Percentiles rank a stretch among this genome's conserved stretches.
phyloP scores from a whole-genome alignment of 805 yeast species.

The Yarrowia alimentaria region DNA sequence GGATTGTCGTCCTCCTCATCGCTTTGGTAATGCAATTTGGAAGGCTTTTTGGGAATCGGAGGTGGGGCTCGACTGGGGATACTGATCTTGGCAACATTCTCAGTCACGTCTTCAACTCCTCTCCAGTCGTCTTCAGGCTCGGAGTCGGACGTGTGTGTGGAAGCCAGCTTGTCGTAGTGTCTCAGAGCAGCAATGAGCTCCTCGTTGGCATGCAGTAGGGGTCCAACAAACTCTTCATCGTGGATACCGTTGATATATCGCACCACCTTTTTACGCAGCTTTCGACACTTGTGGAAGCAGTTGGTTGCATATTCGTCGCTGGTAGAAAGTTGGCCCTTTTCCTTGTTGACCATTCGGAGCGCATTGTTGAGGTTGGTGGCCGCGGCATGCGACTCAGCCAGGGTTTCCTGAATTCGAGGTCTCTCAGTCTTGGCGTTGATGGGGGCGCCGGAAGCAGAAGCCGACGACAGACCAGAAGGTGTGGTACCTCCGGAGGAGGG shows the following conservation, averaged over 20 bases:
- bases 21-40: slow-evolving; percentile 31
- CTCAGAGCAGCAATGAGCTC: slow-evolving; percentile 74
- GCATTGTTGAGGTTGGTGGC: slow-evolving; percentile 69
- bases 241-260: slow-evolving; percentile 81
- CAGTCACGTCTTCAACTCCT: slow-evolving; percentile 37
- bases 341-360: slow-evolving; percentile 46
- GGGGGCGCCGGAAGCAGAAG: slow-evolving; percentile 1
- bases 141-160: slow-evolving; percentile 44
- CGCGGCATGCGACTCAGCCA: slow-evolving; percentile 73
- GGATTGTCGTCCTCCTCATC: slow-evolving; percentile 45
- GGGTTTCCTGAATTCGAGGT: slow-evolving; percentile 63
- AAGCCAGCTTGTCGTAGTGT: slow-evolving; percentile 58
- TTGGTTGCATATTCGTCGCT: slow-evolving; percentile 61
- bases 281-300: slow-evolving; percentile 71
- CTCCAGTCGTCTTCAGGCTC: slow-evolving; percentile 44
- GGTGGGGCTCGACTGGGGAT: slow-evolving; percentile 31
- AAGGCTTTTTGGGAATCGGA: slow-evolving; percentile 28
- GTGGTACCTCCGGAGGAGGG: slow-evolving; percentile 1
- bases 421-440: slow-evolving; percentile 52
- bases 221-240: slow-evolving; percentile 83
- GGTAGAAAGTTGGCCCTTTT: slow-evolving; percentile 50
- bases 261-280: slow-evolving; percentile 72
- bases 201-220: slow-evolving; percentile 84
- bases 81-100: slow-evolving; percentile 17
- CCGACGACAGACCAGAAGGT: slow-evolving; percentile 2